These are phyloP conservation scores for Albugo candida DNA, from an alignment of 352 stramenopile species.

Conservation along the genomic window DNA sequence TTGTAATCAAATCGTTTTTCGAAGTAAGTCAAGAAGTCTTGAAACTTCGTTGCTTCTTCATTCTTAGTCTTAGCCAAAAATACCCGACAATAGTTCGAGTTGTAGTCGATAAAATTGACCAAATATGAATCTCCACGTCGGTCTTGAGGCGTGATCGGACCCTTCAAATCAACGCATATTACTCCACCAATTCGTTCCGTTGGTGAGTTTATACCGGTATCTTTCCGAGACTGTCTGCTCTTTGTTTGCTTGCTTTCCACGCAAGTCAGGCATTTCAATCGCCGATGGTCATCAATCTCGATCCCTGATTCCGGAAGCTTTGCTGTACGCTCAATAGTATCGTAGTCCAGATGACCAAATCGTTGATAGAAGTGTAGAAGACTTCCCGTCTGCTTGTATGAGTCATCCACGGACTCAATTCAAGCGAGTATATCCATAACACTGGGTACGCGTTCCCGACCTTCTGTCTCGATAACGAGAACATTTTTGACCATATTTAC, in stretches of 20 bases:
- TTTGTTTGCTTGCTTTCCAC: neutral
- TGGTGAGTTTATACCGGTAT: neutral
- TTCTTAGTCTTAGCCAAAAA: neutral
- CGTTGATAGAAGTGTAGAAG: neutral
- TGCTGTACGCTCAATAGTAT: neutral
- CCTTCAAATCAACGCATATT: neutral
- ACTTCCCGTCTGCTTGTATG: neutral
- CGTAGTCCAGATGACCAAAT: neutral
- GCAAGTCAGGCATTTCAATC: neutral
- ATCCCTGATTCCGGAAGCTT: neutral
- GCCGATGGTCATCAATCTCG: neutral
- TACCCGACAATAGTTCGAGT: neutral
- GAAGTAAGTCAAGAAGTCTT: neutral
- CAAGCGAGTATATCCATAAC: too few species aligned
- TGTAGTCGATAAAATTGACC: neutral
- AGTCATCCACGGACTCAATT: too few species aligned
- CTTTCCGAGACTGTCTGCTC: neutral
- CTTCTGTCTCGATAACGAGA: neutral
- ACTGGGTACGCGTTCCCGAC: too few species aligned
- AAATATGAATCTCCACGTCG: neutral
- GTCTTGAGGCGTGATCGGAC: neutral
- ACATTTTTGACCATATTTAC: neutral
- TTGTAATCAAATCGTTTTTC: neutral
- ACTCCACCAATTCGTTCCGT: neutral
- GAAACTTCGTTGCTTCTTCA: neutral